Base-by-base conservation (phyloP, 208 protist species). In the Acanthamoeba healyi region DNA sequence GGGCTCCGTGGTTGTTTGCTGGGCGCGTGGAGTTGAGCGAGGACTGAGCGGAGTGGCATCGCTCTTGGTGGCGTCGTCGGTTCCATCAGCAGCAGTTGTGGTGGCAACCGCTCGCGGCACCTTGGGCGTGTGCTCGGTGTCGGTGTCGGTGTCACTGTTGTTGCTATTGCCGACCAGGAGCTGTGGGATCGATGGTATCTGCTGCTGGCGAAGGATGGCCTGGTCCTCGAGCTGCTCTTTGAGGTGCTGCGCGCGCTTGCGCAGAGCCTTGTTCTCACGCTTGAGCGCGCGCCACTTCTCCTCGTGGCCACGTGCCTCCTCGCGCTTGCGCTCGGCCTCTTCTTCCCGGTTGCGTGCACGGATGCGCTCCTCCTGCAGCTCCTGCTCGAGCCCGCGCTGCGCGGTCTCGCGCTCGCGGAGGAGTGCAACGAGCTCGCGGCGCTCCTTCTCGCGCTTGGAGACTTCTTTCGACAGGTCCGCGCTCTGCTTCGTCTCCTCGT, bases 271-370 rank as follows among this genome's bases (percentile, higher is more conserved):
- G 74, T 84, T 84, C 74, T 84, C 74, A 26, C 74, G 74, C 74
- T 84, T 84, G n/a, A 84, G 36, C 38, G 74, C 38, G 74, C 74
- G 74, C 74, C 74, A 84, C 84, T 49, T 91, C 84, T 91, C 84
- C 51, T 91, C 84, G 58, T 74, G 84, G 22, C 22, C 54, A 38
- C 58, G 51, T 14, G 58, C 56, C 54, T 91, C 84, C 51, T 63
- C 84, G 58, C 34, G 51, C 84, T 91, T 61, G 36, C n/a, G 51
- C 51, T 91, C 84, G 54, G 58, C 58, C 38, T 91, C 84, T 36
- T 91, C 84, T 12, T 91, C 54, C 17, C 84, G 7, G 36, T 51
- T 91, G 38, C 58, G 51, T 26, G 58, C 51, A 15, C 58, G 51
- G 22, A 63, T 91, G 34, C 54, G 32, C 58, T 91, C 84, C 42